phyloP scores from a whole-genome alignment of 352 stramenopile species.

The Phytophthora melonis region DNA sequence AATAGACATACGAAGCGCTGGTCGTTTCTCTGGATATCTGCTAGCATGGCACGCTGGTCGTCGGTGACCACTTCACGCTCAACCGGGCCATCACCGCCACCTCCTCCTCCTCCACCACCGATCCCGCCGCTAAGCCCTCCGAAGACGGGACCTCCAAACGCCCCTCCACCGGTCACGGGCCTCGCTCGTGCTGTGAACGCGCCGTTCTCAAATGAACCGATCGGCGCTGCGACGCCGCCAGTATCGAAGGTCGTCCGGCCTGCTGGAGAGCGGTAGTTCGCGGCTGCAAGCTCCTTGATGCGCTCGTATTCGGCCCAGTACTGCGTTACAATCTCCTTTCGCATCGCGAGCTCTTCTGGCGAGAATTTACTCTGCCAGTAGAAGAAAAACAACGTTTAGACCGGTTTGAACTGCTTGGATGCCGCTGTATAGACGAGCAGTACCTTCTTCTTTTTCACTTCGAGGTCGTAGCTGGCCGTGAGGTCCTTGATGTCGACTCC shows the following conservation, averaged over 20 bases:
- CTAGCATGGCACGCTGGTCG: constrained; percentile 72
- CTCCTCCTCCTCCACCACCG: constrained; percentile 33
- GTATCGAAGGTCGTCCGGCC: constrained; percentile 56
- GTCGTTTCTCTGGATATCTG: constrained; percentile 85
- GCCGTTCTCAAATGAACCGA: constrained; percentile 75
- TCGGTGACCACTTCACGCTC: constrained; percentile 67
- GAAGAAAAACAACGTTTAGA: constrained; percentile 4
- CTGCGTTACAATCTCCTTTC: constrained; percentile 83
- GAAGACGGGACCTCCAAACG: constrained; percentile 34
- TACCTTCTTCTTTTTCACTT: constrained; percentile 89
- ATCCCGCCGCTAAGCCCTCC: constrained; percentile 41
- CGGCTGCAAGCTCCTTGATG: constrained; percentile 78
- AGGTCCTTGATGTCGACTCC: constrained; percentile 81
- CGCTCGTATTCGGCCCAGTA: constrained; percentile 82
- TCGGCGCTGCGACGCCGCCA: constrained; percentile 49
- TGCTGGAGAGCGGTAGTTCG: constrained; percentile 63
- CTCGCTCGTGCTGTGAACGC: constrained; percentile 53
- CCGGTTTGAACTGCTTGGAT: neutral
- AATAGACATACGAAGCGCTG: constrained; percentile 80
- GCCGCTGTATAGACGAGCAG: neutral
- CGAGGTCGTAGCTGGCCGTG: constrained; percentile 70
- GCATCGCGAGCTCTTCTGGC: constrained; percentile 76
- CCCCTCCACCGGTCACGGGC: constrained; percentile 17
- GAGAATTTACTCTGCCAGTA: constrained; percentile 74
- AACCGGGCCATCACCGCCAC: constrained; percentile 27